Percentiles rank a stretch among this genome's conserved stretches.
Conservation (phyloP, 805 yeast species). For the Tetrapisispora namnaoensis region DNA sequence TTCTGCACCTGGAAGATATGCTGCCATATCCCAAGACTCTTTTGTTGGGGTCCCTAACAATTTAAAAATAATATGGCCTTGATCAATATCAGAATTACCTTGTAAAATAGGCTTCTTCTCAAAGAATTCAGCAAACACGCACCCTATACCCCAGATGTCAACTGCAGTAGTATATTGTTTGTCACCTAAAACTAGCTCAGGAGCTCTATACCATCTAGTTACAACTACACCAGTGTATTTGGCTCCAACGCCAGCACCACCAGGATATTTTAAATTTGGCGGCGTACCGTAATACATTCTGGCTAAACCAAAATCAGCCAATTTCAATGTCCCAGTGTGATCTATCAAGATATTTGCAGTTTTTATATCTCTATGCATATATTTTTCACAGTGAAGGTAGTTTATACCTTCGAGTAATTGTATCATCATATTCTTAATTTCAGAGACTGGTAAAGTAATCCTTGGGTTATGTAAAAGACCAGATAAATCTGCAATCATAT, state of each 20-base stretch:
- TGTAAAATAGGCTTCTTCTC: slow-evolving; percentile 72
- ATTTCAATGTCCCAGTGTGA: slow-evolving; percentile 64
- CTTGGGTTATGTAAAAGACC: slow-evolving; percentile 79
- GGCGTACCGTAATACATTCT: slow-evolving; percentile 54
- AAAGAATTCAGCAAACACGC: slow-evolving; percentile 89
- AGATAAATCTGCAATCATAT: slow-evolving; percentile 84
- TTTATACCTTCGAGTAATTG: slow-evolving; percentile 76
- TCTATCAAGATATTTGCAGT: slow-evolving; percentile 90
- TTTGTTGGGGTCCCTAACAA: slow-evolving; percentile 71
- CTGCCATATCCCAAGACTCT: slow-evolving; percentile 51
- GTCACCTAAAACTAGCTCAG: slow-evolving; percentile 83
- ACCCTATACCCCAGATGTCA: slow-evolving; percentile 96
- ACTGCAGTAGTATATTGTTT: slow-evolving; percentile 84
- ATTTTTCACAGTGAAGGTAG: slow-evolving; percentile 52
- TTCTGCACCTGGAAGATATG: slow-evolving; percentile 43
- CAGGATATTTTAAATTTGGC: slow-evolving; percentile 40
- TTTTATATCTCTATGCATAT: slow-evolving; percentile 83
- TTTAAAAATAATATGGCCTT: slow-evolving; percentile 70
- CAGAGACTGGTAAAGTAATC: slow-evolving; percentile 48
- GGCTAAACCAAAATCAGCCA: slow-evolving; percentile 95
- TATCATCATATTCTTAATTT: slow-evolving; percentile 71
- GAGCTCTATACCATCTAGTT: slow-evolving; percentile 96
- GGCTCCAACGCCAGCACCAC: slow-evolving; percentile 35
- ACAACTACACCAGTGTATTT: slow-evolving; percentile 67
- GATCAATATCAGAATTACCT: slow-evolving; percentile 82